phyloP scores from a whole-genome alignment of 1,139 yeast species.

The Suhomyces guaymorum region DNA sequence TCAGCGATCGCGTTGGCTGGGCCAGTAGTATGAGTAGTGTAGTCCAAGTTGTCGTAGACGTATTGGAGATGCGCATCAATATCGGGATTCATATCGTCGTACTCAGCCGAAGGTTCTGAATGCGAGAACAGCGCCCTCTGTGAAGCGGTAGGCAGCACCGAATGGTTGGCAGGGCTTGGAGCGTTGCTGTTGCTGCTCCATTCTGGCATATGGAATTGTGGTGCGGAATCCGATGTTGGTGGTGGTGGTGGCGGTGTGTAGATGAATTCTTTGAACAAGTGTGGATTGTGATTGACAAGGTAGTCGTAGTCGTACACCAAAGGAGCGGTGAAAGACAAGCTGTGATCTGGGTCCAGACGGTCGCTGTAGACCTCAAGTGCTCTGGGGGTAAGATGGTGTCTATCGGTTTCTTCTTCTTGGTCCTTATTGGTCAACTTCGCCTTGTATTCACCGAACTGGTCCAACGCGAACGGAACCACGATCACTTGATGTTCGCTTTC shows the following conservation, averaged over 20 bases:
- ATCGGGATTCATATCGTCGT: constrained; percentile 10
- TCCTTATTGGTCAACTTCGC: constrained; percentile 5
- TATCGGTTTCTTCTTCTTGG: constrained; percentile 8
- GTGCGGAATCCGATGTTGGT: constrained; percentile 17
- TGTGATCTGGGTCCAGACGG: constrained; percentile 1
- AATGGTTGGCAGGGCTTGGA: background rate
- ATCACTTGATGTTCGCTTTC: constrained; percentile 68
- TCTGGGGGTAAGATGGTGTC: constrained; percentile 1
- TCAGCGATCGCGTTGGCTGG: constrained; percentile 4
- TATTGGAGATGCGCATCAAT: constrained; percentile 16
- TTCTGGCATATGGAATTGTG: constrained; percentile 27
- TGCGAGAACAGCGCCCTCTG: constrained; percentile 18
- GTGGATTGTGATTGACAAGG: constrained; percentile 40
- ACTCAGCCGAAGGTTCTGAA: background rate
- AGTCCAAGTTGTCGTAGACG: constrained; percentile 20
- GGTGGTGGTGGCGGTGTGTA: constrained; percentile 31
- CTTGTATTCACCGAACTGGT: constrained; percentile 39
- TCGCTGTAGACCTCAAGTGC: constrained; percentile 17
- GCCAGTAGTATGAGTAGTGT: constrained; percentile 2
- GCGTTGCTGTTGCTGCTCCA: constrained; percentile 18
- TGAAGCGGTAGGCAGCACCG: constrained; percentile 18
- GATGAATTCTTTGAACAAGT: constrained; percentile 39
- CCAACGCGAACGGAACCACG: constrained; percentile 49
- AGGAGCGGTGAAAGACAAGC: constrained; percentile 35
- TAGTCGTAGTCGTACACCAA: constrained; percentile 49